Conservation (phyloP, 306 rosid species). For the peach (Prunus persica) region DNA sequence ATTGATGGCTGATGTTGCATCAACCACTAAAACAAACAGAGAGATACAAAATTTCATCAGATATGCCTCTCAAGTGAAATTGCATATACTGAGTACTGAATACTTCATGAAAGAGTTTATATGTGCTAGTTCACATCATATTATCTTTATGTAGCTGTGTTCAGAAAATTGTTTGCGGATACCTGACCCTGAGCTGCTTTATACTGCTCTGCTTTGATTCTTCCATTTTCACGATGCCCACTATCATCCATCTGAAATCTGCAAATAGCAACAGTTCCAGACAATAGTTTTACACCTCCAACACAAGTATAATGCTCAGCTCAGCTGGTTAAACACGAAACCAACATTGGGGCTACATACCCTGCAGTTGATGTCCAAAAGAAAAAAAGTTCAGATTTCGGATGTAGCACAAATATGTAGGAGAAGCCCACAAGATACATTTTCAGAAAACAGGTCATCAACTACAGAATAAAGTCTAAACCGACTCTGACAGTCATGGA, state of each 20-base stretch:
- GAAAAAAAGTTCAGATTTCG: slow-evolving; percentile 3
- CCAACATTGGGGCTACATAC: slow-evolving; percentile 7
- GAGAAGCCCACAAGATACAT: background rate
- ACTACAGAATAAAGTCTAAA: background rate
- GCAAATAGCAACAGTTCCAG: slow-evolving; percentile 28
- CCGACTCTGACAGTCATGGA: background rate
- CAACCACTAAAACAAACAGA: slow-evolving; percentile 57
- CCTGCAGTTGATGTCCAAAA: slow-evolving; percentile 25
- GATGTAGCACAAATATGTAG: background rate
- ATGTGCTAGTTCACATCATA: slow-evolving; percentile 6
- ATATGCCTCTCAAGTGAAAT: background rate
- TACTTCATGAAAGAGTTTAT: background rate
- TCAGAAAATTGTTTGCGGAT: slow-evolving; percentile 11
- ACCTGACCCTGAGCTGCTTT: slow-evolving; percentile 97
- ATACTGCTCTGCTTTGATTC: slow-evolving; percentile 85
- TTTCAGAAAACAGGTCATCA: too few species aligned
- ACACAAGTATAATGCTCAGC: slow-evolving; percentile 18
- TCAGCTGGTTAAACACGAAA: slow-evolving; percentile 21
- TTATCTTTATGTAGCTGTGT: background rate
- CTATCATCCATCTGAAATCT: slow-evolving; percentile 76
- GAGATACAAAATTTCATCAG: background rate
- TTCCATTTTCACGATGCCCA: slow-evolving; percentile 88
- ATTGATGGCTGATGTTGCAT: slow-evolving; percentile 94
- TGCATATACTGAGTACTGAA: background rate
- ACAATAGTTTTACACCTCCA: slow-evolving; percentile 16